Percentiles rank a stretch among this genome's conserved stretches.
These are phyloP conservation scores for Salvia rosmarinus DNA, from an alignment of 257 asterid species.

Conservation along the genomic window DNA sequence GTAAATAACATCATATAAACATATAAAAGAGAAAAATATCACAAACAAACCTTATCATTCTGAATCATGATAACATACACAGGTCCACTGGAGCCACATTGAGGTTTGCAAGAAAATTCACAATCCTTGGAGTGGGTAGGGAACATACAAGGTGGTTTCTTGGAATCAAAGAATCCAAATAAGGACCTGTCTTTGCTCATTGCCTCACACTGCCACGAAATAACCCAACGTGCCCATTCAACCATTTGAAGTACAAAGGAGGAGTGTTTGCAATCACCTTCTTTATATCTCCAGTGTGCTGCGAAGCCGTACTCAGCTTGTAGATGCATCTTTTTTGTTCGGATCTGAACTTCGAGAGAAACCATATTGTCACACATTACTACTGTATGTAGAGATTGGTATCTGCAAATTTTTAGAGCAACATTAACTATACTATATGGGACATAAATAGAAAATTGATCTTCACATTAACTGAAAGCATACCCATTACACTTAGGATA, in stretches of 20 bases:
- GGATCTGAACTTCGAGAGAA: constrained; percentile 89
- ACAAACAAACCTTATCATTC: constrained; percentile 74
- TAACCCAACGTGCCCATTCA: constrained; percentile 97
- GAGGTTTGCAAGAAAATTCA: constrained; percentile 70
- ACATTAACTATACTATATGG: constrained; percentile 23
- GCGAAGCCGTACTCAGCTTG: constrained; percentile 94
- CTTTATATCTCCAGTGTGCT: constrained; percentile 95
- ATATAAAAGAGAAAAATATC: neutral
- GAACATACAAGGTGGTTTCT: constrained; percentile 64
- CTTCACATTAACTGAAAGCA: constrained; percentile 26
- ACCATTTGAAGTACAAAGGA: constrained; percentile 88
- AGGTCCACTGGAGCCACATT: constrained; percentile 70
- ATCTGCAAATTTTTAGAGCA: constrained; percentile 46
- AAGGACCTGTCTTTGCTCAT: constrained; percentile 60
- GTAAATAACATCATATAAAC: neutral
- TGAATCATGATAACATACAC: constrained; percentile 76
- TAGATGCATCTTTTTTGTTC: constrained; percentile 87
- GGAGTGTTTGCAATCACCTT: constrained; percentile 71
- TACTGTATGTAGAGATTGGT: constrained; percentile 83
- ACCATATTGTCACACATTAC: constrained; percentile 59
- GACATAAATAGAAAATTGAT: neutral
- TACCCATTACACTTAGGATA: constrained; percentile 89
- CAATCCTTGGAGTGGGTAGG: constrained; percentile 81
- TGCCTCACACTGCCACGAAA: constrained; percentile 89
- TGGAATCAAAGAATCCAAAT: constrained; percentile 44